Evolutionary conservation across 1,284 basidiomycete genomes (phyloP).

Genomic region (Tremellales sp.): DNA sequence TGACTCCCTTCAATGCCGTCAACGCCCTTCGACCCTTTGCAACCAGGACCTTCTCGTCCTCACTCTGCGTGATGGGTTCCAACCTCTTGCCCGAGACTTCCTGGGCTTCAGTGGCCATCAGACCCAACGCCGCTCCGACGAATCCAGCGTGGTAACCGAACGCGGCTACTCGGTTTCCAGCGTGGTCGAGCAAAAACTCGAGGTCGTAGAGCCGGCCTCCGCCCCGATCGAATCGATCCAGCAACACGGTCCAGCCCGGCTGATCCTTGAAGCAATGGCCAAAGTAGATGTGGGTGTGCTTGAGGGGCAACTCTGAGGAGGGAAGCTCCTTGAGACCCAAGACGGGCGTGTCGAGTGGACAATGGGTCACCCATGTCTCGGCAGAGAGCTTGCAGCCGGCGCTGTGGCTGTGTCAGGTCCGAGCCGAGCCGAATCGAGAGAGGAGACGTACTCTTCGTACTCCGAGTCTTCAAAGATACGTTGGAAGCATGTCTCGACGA

Average conservation of each 20-base stretch:
- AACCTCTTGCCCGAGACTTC: constrained; percentile 63
- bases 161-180: constrained; percentile 85
- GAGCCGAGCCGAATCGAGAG: not conserved
- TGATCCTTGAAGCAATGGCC: constrained; percentile 99
- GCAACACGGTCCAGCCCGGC: constrained; percentile 84
- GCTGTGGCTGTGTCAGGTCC: constrained; percentile 47
- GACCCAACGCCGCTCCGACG: constrained; percentile 91
- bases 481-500: constrained; percentile 89
- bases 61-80: constrained; percentile 66
- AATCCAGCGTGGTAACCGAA: constrained; percentile 99
- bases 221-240: constrained; percentile 82
- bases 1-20: constrained; percentile 60
- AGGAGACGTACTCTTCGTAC: constrained; percentile 73
- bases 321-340: constrained; percentile 96
- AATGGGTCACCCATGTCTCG: constrained; percentile 83
- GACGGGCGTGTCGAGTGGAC: constrained; percentile 71
- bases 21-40: constrained; percentile 64
- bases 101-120: constrained; percentile 74
- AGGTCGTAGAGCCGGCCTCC: constrained; percentile 90
- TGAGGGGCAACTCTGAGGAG: constrained; percentile 68
- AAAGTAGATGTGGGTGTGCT: constrained; percentile 97
- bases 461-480: constrained; percentile 93
- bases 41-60: constrained; percentile 79
- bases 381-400: constrained; percentile 85
- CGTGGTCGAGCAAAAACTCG: constrained; percentile 88